Evolutionary conservation across 139 green algal species (phyloP), one percentile per base, ranked within the genome.

Genomic region (Volvox reticuliferus): DNA sequence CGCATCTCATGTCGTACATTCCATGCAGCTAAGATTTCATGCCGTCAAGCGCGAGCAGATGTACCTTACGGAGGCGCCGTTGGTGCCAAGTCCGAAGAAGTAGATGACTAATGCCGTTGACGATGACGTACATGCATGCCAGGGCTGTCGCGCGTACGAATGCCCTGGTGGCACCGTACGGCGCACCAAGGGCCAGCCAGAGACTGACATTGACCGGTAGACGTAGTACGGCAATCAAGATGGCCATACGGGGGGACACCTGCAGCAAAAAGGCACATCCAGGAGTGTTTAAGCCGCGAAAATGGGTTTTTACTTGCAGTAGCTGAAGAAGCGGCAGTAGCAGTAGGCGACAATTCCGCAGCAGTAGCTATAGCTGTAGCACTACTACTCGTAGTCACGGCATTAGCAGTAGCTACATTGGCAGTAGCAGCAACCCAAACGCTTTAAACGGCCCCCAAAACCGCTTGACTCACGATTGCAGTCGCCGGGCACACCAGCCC

Each of bases 111-210:
- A 82, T 33, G 2, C 2, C 33, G 33, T 82, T 82, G 0, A 82
- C 77, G 16, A 24, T 32, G 32, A 82, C 77, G 26, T n/a, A 28
- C 32, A 62, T n/a, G 77, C 13, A 63, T 20, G 30, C 30, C 32
- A 82, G 33, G 17, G 33, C 77, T 20, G 77, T 62, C 2, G 77
- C 77, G 12, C 77, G 77, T 36, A 36, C 33, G 16, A 62, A 20
- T 28, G 77, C 30, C 5, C 32, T 32, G 32, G 33, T 20, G 2
- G 26, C 33, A 36, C 77, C 35, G 77, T 82, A 82, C 77, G 33
- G 77, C 77, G 77, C 77, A 14, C 77, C 77, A n/a, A 82, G 16
- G 19, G 32, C 77, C 33, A 61, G 77, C 77, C 77, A 82, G 19
- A 82, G 32, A 20, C 32, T 5, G 77, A 12, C 77, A 36, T 82